A percentile compares a stretch with the other conserved stretches of the same genome.
Evolutionary conservation across 805 yeast genomes (phyloP).

Genomic region (Priceomyces medius): DNA sequence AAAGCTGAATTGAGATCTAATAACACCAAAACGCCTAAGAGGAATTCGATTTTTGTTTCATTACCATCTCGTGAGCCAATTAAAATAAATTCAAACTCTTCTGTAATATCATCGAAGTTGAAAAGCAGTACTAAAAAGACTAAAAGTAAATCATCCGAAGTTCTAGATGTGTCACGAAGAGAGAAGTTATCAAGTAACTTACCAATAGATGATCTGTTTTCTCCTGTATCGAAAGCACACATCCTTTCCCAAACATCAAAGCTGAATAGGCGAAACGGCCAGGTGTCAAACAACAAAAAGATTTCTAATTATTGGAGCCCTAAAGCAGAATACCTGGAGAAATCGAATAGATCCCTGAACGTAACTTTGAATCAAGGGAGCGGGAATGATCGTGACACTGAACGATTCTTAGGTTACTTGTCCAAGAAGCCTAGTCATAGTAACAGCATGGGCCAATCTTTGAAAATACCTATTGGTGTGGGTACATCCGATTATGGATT

Average conservation of each 20-base stretch:
- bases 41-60: conserved; percentile 35
- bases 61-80: conserved; percentile 41
- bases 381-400: background rate
- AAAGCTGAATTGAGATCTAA: background rate
- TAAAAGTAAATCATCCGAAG: background rate
- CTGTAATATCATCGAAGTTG: conserved; percentile 1
- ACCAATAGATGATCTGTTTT: background rate
- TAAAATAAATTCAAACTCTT: conserved; percentile 18
- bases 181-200: background rate
- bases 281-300: background rate
- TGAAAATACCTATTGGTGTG: background rate
- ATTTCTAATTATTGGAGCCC: background rate
- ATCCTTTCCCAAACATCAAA: background rate
- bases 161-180: background rate
- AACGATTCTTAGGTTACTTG: background rate
- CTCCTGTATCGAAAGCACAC: background rate
- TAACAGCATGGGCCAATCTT: background rate
- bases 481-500: background rate
- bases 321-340: background rate
- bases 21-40: conserved; percentile 24
- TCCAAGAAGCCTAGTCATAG: background rate
- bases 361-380: background rate
- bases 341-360: background rate
- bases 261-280: background rate
- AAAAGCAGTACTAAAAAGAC: background rate